Base-by-base conservation (phyloP, 2,329 filamentous ascomycete genomes). In the Fusarium algeriense region DNA sequence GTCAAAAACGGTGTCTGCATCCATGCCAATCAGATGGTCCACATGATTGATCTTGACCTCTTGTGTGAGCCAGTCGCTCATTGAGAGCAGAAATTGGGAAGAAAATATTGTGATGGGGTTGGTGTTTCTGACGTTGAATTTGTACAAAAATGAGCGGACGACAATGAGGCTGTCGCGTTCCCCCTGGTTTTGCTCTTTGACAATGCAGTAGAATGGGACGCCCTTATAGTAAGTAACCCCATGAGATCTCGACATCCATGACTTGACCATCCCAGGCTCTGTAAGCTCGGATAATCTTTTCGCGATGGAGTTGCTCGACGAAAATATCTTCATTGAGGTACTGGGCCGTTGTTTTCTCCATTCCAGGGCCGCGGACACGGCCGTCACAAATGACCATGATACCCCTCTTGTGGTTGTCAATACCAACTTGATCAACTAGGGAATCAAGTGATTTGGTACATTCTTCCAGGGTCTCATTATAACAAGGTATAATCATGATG, bases 151-250 rank as follows among this genome's bases (percentile, higher is more conserved):
- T 1, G 82, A 83, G 6, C 82, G 81, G 37, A 79, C 74, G 13
- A 83, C 76, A 45, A 82, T 82, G 43, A 84, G 73, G 38, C 81
- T 81, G 67, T 84, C 83, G 6, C 81, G 77, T 73, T 84, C 84
- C 46, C 82, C 82, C 58, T 82, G 80, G 64, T 83, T 84, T 70
- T 81, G 78, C 56, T 81, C 78, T 74, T 84, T 84, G 73, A 83
- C 77, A 57, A 84, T 80, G 70, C 81, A 82, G 60, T 81, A 76
- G 70, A 79, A 84, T 0, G 82, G 82, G 2, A 84, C 65, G 19
- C 81, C 81, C 61, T 79, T 80, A 69, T 83, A 84, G 28, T 73
- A 74, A 84, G 28, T 73, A 74, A 2, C 83, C 83, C 46, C 72
- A 78, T 14, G 79, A 75, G 40, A 82, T 72, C 50, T 80, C 78